Base-by-base conservation (phyloP, 2,329 filamentous ascomycete genomes). In the Aureobasidium sp. region DNA sequence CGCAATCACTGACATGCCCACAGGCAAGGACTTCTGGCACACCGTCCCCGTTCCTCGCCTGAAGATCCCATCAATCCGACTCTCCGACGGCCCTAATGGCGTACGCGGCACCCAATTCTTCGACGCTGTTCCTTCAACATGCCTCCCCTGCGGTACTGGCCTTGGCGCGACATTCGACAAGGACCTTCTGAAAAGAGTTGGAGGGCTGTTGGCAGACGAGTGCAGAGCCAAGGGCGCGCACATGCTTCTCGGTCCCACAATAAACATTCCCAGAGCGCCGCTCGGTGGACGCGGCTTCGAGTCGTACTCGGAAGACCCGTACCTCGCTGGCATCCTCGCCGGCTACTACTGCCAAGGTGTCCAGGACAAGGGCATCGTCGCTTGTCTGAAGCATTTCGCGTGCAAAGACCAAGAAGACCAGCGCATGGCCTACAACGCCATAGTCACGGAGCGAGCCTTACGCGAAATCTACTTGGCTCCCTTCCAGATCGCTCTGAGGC, bases 251-350 rank as follows among this genome's bases (percentile, higher is more conserved):
- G 89, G 86, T 0, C 88, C 88, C 2, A 92, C 89, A 0, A 85
- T 91, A 31, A 91, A 89, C 74, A 86, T 90, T 78, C 89, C 93
- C 67, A 83, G 90, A n/a, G 88, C 88, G 55, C 90, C 90, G 0
- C 79, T 94, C 0, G 89, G 89, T 21, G 90, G 90, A 19, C 81
- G 90, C 62, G 91, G 91, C 65, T 95, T 94, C 66, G 90, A 95
- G 73, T 91, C 89, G 0, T 94, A 90, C 71, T 90, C 88, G 0
- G 90, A 94, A 71, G 90, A 94, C 66, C 89, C 89, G 0, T 81
- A 86, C 11, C 79, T 95, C 9, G 89, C 88, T 89, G 59, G 87
- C 3, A 86, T 89, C 67, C 79, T 89, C 60, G 84, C 81, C 1
- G 84, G 88, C 65, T 75, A 78, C 27, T 82, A 81, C 60, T 77